Evolutionary conservation across 805 yeast genomes (phyloP).

Genomic region (Candida taoyuanica): DNA sequence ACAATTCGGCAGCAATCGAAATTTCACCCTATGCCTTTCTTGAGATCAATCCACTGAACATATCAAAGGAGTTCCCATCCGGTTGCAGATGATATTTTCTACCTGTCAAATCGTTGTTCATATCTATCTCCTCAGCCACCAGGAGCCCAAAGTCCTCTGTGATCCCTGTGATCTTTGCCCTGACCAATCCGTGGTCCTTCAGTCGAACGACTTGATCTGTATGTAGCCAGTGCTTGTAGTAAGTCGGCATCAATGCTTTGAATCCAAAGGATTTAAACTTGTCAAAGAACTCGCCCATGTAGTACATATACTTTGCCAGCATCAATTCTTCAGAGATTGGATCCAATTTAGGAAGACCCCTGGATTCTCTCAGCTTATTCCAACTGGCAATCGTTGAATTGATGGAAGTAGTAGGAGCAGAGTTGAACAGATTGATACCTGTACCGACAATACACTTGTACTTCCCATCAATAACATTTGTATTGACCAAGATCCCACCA

Average conservation of each 20-base stretch:
- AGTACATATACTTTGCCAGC: constrained; percentile 62
- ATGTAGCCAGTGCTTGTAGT: constrained; percentile 88
- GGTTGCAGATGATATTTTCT: constrained; percentile 74
- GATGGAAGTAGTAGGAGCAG: constrained; percentile 90
- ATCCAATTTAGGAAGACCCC: constrained; percentile 32
- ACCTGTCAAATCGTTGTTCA: constrained; percentile 45
- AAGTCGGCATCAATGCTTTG: constrained; percentile 56
- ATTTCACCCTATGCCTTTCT: constrained; percentile 35
- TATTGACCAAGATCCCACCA: constrained; percentile 81
- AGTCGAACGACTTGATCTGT: constrained; percentile 65
- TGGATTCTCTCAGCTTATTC: constrained; percentile 44
- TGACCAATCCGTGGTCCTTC: constrained; percentile 44
- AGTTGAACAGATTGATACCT: constrained; percentile 78
- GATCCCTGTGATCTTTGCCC: constrained; percentile 74
- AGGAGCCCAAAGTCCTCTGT: constrained; percentile 81
- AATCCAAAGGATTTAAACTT: constrained; percentile 65
- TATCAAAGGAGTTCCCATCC: constrained; percentile 96
- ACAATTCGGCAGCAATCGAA: background rate
- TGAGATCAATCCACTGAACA: constrained; percentile 82
- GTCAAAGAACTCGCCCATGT: constrained; percentile 57
- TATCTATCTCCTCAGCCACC: constrained; percentile 62
- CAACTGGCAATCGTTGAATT: constrained; percentile 61
- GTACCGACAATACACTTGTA: constrained; percentile 77
- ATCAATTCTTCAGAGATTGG: constrained; percentile 40
- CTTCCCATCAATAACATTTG: constrained; percentile 55